These are phyloP conservation scores for Fusarium nurragi DNA, from an alignment of 2,329 filamentous ascomycete species.

Conservation along the genomic window DNA sequence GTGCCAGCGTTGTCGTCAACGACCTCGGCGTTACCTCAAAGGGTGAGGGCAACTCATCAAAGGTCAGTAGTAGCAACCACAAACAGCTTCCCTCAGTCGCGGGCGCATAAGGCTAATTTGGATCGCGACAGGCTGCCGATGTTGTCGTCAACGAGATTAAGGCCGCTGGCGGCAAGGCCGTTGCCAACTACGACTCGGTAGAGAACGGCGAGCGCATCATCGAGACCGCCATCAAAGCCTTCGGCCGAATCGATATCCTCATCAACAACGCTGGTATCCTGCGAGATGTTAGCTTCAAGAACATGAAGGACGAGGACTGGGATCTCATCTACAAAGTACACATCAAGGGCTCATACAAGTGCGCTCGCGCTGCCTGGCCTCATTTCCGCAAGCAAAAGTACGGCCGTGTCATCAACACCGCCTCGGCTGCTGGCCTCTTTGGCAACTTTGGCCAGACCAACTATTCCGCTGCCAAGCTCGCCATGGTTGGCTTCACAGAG, in stretches of 20 bases:
- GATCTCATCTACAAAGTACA: conserved; percentile 94
- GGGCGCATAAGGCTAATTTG: conserved; percentile 37
- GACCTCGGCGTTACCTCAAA: conserved; percentile 94
- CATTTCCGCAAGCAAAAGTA: conserved; percentile 99
- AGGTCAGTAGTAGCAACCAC: conserved; percentile 63
- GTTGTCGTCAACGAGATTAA: conserved; percentile 85
- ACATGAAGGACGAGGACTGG: conserved; percentile 98
- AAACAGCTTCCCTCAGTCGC: neutral
- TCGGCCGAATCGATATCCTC: conserved; percentile 90
- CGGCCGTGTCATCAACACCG: conserved; percentile 94
- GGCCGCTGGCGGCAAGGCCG: conserved; percentile 89
- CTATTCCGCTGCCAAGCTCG: conserved; percentile 96
- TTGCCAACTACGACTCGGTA: conserved; percentile 96
- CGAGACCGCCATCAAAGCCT: conserved; percentile 81
- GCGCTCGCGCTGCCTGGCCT: conserved; percentile 92
- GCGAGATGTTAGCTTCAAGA: conserved; percentile 96
- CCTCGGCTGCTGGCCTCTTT: conserved; percentile 94
- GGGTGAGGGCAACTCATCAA: conserved; percentile 86
- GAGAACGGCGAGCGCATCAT: conserved; percentile 95
- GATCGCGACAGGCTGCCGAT: conserved; percentile 74
- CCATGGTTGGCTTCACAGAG: conserved; percentile 96
- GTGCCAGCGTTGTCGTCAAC: conserved; percentile 95
- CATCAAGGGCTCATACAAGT: conserved; percentile 94
- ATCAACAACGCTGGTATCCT: conserved; percentile 99
- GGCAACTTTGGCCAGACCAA: conserved; percentile 96